A percentile compares a stretch with the other conserved stretches of the same genome.
phyloP scores from a whole-genome alignment of 2,329 filamentous ascomycete species.

The Grosmannia huntii region DNA sequence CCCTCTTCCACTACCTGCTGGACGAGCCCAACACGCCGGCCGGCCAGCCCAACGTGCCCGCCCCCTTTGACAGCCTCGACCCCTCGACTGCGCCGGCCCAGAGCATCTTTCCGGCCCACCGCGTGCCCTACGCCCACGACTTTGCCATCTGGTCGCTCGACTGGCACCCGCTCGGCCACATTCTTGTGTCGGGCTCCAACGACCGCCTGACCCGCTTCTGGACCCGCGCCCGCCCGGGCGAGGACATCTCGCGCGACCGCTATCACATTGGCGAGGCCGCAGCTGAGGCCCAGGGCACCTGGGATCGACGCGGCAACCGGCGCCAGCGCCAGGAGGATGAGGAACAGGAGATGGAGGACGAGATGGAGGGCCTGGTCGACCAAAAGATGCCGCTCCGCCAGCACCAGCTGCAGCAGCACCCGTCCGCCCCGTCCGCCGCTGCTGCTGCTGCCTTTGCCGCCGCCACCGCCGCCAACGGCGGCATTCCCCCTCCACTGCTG shows the following conservation, averaged over 20 bases:
- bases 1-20: slow-evolving; percentile 86
- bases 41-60: not conserved
- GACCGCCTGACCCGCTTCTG: slow-evolving; percentile 95
- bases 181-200: slow-evolving; percentile 89
- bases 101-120: slow-evolving; percentile 85
- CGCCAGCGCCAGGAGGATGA: slow-evolving; percentile 81
- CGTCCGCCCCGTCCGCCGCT: not conserved
- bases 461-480: slow-evolving; percentile 24
- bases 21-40: slow-evolving; percentile 82
- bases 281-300: slow-evolving; percentile 90
- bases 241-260: slow-evolving; percentile 73
- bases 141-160: slow-evolving; percentile 96
- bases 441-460: slow-evolving; percentile 19
- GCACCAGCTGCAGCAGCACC: slow-evolving; percentile 5
- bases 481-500: slow-evolving; percentile 23
- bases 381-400: slow-evolving; percentile 64
- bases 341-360: slow-evolving; percentile 85
- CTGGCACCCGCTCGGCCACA: slow-evolving; percentile 94
- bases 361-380: slow-evolving; percentile 83
- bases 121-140: slow-evolving; percentile 76
- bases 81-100: slow-evolving; percentile 70
- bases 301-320: slow-evolving; percentile 66
- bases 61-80: slow-evolving; percentile 28
- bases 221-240: slow-evolving; percentile 78
- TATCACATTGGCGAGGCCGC: slow-evolving; percentile 93